phyloP scores from a whole-genome alignment of 108 stramenopile species.

The Cyclotella baltica region DNA sequence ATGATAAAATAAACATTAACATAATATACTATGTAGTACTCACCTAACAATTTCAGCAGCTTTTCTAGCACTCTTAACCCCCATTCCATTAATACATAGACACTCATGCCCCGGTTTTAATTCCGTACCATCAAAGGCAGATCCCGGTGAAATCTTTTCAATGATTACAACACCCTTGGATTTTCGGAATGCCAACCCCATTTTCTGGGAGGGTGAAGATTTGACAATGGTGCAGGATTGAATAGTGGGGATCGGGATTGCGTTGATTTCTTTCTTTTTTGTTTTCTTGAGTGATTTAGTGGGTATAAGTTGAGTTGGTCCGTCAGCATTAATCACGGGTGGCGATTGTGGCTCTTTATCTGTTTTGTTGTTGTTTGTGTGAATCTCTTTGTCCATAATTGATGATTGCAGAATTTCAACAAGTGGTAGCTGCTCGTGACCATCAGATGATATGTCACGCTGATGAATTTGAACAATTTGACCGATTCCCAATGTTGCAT shows the following conservation, averaged over 20 bases:
- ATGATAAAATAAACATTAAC: neutral
- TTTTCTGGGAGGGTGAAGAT: constrained; percentile 33
- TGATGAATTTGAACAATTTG: neutral
- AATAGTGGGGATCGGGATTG: constrained; percentile 39
- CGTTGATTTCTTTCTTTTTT: constrained; percentile 14
- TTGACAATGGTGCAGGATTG: constrained; percentile 21
- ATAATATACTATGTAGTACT: neutral
- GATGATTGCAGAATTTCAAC: too few relatives aligned
- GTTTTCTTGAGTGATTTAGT: too few relatives aligned
- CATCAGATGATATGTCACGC: neutral
- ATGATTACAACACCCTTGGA: constrained; percentile 27
- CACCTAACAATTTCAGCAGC: constrained; percentile 42
- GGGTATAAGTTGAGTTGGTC: too few relatives aligned
- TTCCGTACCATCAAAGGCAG: constrained; percentile 25
- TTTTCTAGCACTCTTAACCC: constrained; percentile 40
- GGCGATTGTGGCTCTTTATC: constrained; percentile 9
- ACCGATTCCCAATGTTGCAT: neutral
- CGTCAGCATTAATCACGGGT: neutral
- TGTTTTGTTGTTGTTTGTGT: too few relatives aligned
- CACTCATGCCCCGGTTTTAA: constrained; percentile 37
- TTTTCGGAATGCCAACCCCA: constrained; percentile 47
- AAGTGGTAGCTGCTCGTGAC: neutral
- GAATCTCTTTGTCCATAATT: too few relatives aligned
- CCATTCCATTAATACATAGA: constrained; percentile 36
- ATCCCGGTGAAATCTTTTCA: constrained; percentile 37